These are phyloP conservation scores for Penicillium coprophilum DNA, from an alignment of 495 filamentous ascomycete genomes.

Conservation along the genomic window DNA sequence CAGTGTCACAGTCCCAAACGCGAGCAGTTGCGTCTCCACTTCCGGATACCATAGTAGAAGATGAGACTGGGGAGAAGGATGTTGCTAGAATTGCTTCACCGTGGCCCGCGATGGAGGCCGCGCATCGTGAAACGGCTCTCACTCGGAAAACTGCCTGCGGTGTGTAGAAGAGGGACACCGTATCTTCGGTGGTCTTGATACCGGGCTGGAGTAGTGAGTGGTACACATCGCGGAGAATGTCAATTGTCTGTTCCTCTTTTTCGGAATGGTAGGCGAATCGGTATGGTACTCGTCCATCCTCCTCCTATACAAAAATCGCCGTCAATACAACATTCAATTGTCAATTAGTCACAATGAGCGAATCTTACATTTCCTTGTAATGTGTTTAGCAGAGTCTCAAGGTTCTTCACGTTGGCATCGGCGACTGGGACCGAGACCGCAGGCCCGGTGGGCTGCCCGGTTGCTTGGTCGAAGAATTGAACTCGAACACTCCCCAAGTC, in stretches of 20 bases:
- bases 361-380: slow-evolving; percentile 73
- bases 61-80: slow-evolving; percentile 81
- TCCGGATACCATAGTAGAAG: slow-evolving; percentile 80
- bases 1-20: slow-evolving; percentile 94
- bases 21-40: slow-evolving; percentile 90
- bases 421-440: slow-evolving; percentile 79
- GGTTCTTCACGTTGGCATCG: slow-evolving; percentile 84
- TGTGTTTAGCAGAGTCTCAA: slow-evolving; percentile 88
- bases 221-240: slow-evolving; percentile 71
- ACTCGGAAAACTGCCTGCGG: slow-evolving; percentile 95
- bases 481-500: slow-evolving; percentile 78
- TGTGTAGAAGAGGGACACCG: slow-evolving; percentile 75
- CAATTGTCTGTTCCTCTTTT: slow-evolving; percentile 54
- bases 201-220: slow-evolving; percentile 65
- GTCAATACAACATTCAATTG: background rate
- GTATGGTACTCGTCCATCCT: slow-evolving; percentile 81
- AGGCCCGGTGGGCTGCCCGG: slow-evolving; percentile 62
- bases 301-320: slow-evolving; percentile 50
- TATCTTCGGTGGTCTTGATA: slow-evolving; percentile 67
- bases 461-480: slow-evolving; percentile 84
- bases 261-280: slow-evolving; percentile 72
- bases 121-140: slow-evolving; percentile 85
- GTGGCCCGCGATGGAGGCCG: slow-evolving; percentile 85
- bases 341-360: background rate
- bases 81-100: slow-evolving; percentile 87